Conservation (phyloP, 1,284 basidiomycete species). For the Phenoliferia sp. region DNA sequence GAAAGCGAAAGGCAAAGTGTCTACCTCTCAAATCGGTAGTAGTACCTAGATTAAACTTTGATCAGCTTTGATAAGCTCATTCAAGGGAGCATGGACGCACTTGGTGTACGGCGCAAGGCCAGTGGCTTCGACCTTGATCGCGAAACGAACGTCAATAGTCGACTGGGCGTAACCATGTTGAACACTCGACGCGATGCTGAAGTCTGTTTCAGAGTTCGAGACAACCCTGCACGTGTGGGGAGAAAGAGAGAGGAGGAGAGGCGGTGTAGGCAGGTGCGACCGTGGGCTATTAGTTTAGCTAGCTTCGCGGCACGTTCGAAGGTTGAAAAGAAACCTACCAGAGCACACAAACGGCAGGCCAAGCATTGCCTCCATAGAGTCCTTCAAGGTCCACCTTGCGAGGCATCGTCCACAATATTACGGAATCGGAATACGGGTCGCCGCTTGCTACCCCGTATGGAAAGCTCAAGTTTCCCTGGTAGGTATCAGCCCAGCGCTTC, state of each 20-base stretch:
- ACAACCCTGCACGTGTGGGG: constrained; percentile 48
- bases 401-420: constrained; percentile 56
- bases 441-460: constrained; percentile 50
- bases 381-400: constrained; percentile 16
- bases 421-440: constrained; percentile 56
- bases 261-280: no score
- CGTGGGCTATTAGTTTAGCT: no score
- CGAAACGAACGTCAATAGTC: constrained; percentile 58
- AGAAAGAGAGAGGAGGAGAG: not conserved
- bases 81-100: not conserved
- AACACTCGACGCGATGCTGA: constrained; percentile 19
- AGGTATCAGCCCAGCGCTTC: constrained; percentile 28
- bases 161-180: constrained; percentile 8
- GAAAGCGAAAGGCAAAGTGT: not conserved
- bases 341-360: constrained; percentile 14
- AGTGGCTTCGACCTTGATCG: constrained; percentile 59
- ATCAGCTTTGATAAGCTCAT: not conserved
- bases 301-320: no score
- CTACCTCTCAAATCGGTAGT: constrained; percentile 55
- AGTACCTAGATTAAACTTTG: constrained; percentile 46
- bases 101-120: constrained; percentile 53
- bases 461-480: constrained; percentile 38
- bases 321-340: constrained; percentile 38
- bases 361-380: constrained; percentile 13
- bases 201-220: constrained; percentile 51